These are phyloP conservation scores for Mycena rosella DNA, from an alignment of 768 basidiomycete genomes.

Conservation along the genomic window DNA sequence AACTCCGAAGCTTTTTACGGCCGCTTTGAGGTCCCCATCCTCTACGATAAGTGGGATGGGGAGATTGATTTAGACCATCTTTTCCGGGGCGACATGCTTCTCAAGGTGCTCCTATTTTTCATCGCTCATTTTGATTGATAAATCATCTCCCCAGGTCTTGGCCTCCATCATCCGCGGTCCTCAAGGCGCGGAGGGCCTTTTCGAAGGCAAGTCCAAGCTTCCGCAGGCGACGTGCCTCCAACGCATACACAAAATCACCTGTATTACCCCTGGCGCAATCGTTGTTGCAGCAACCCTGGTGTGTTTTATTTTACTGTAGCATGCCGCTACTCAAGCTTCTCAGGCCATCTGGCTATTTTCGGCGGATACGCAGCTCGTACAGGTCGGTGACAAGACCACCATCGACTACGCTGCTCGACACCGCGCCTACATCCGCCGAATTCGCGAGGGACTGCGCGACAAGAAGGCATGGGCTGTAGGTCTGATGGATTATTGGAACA, in stretches of 20 bases:
- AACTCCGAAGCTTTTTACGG: neutral
- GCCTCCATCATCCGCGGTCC: conserved; percentile 5
- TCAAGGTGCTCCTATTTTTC: neutral
- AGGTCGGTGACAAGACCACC: conserved; percentile 7
- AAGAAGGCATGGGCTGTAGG: conserved; percentile 2
- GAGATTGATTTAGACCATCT: neutral
- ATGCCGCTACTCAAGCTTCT: neutral
- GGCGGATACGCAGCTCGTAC: neutral
- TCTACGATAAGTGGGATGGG: neutral
- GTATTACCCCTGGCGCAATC: neutral
- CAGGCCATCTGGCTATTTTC: conserved; percentile 6
- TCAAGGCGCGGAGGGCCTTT: neutral
- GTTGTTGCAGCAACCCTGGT: neutral
- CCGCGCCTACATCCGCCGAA: neutral
- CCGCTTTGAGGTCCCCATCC: neutral
- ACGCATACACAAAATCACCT: neutral
- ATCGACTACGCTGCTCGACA: conserved; percentile 1
- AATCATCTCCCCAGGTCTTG: neutral
- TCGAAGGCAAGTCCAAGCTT: conserved; percentile 4
- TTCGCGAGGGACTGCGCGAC: conserved; percentile 7
- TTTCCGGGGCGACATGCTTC: neutral
- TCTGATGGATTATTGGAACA: conserved; percentile 4
- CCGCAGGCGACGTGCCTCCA: conserved; percentile 7
- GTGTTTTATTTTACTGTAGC: neutral
- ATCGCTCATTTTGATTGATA: neutral